phyloP scores from a whole-genome alignment of 1,139 yeast species.

The Blastobotrys illinoisensis region DNA sequence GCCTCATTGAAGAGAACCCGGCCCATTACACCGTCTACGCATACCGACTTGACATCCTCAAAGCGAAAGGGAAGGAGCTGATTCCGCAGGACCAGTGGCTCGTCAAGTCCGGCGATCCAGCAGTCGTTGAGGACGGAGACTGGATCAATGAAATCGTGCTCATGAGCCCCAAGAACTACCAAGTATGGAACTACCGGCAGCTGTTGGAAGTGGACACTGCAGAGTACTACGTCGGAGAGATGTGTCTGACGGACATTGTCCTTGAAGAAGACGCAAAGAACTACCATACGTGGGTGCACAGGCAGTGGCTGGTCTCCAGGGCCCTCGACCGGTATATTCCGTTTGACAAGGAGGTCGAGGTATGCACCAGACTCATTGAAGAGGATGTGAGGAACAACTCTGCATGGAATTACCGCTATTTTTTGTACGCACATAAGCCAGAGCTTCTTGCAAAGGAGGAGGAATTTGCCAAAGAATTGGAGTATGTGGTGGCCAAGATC shows the following conservation, averaged over 20 bases:
- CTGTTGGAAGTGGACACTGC: slow-evolving; percentile 19
- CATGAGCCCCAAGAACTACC: slow-evolving; percentile 84
- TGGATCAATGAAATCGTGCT: slow-evolving; percentile 79
- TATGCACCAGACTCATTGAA: slow-evolving; percentile 45
- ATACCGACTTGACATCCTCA: slow-evolving; percentile 59
- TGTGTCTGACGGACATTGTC: slow-evolving; percentile 59
- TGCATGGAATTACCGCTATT: slow-evolving; percentile 88
- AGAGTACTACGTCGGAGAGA: slow-evolving; percentile 45
- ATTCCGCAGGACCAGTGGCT: slow-evolving; percentile 19
- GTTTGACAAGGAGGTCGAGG: slow-evolving; percentile 45
- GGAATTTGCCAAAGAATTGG: slow-evolving; percentile 38
- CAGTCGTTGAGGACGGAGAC: slow-evolving; percentile 33
- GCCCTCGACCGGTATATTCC: slow-evolving; percentile 27
- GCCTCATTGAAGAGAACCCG: slow-evolving; percentile 63
- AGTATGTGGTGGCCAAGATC: slow-evolving; percentile 45
- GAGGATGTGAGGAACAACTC: slow-evolving; percentile 81
- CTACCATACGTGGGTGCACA: slow-evolving; percentile 94
- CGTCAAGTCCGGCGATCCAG: slow-evolving; percentile 34
- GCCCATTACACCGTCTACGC: slow-evolving; percentile 92
- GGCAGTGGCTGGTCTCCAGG: slow-evolving; percentile 69
- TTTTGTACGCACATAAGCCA: slow-evolving; percentile 34
- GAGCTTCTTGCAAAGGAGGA: slow-evolving; percentile 15
- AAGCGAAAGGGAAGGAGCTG: slow-evolving; percentile 33
- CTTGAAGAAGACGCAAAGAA: slow-evolving; percentile 76
- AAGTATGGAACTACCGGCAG: slow-evolving; percentile 91